Percentiles rank a stretch among this genome's conserved stretches.
These are phyloP conservation scores for Fistulinella prunicolor DNA, from an alignment of 768 basidiomycete genomes.

Conservation along the genomic window DNA sequence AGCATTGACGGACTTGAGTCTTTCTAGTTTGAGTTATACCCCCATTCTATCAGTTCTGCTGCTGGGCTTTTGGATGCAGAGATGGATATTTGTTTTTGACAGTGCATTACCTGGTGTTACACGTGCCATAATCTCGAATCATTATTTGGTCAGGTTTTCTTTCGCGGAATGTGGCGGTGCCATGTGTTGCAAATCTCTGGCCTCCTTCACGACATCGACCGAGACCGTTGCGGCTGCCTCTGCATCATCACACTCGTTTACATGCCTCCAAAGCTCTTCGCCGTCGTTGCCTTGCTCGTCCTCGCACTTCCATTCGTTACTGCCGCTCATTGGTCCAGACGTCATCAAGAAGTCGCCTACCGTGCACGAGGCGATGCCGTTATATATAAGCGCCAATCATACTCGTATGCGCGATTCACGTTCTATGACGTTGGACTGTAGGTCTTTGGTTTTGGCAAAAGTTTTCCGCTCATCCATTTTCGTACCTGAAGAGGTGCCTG, in stretches of 20 bases:
- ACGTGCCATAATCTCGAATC: slow-evolving; percentile 14
- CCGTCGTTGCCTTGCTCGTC: slow-evolving; percentile 35
- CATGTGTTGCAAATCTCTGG: background rate
- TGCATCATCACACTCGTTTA: slow-evolving; percentile 21
- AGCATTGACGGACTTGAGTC: slow-evolving; percentile 18
- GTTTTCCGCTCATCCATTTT: slow-evolving; percentile 3
- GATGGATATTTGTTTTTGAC: slow-evolving; percentile 5
- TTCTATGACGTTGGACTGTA: slow-evolving; percentile 58
- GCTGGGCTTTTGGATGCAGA: slow-evolving; percentile 5
- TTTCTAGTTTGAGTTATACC: slow-evolving; percentile 26
- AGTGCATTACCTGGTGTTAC: slow-evolving; percentile 13
- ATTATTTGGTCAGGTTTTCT: background rate
- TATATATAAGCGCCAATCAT: slow-evolving; percentile 38
- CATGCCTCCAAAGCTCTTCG: slow-evolving; percentile 23
- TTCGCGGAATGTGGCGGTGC: slow-evolving; percentile 9
- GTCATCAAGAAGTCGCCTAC: slow-evolving; percentile 48
- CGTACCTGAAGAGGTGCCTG: slow-evolving; percentile 51
- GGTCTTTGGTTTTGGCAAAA: slow-evolving; percentile 12
- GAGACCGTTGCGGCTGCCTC: slow-evolving; percentile 3
- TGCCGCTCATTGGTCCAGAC: slow-evolving; percentile 33
- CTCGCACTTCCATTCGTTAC: slow-evolving; percentile 34
- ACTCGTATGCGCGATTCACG: slow-evolving; percentile 42
- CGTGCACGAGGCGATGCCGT: slow-evolving; percentile 43
- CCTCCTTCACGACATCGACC: background rate
- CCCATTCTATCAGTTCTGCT: slow-evolving; percentile 14